Evolutionary conservation across 257 asterid genomes (phyloP), one percentile per base, ranked within the genome.

Genomic region (Solanum bulbocastanum): DNA sequence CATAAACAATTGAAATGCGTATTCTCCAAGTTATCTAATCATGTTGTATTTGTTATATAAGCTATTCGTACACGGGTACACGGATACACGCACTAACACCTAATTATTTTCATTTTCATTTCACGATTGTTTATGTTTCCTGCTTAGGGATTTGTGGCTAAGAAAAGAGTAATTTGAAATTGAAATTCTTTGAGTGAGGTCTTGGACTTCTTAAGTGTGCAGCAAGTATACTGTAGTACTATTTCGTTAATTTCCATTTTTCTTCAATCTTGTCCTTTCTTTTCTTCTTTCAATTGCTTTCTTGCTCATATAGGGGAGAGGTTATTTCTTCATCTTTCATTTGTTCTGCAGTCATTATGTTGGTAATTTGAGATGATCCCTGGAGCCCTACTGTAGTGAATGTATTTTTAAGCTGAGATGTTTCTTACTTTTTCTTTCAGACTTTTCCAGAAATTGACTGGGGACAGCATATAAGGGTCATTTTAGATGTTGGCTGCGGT

Each of bases 401-500:
- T 42, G 37, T 42, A 25, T 25, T 14, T 39, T 79, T 79, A 25
- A 79, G 4, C 86, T 30, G 30, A 82, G 30, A 39, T 79, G 62
- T 30, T 72, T 91, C 44, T 44, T 74, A 60, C 33, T 83, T 36
- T 78, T 79, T 78, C 46, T 49, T 60, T 85, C 89, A 93, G 98
- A 85, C 93, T 86, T 87, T 91, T 83, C 98, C 94, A 46, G 90
- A 13, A n/a, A 93, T 93, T 88, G 92, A 83, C 81, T 93, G 94
- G 93, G 98, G 98, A 66, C 93, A 92, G 92, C 92, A 89, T 88
- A 91, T 91, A 10, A 90, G 98, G 90, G 95, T 93, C 40, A 88
- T 93, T 88, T 88, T 94, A 82, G 98, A 94, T 72, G 96, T 94
- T 87, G 98, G 98, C 75, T 94, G 96, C 11, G 98, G 98, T 30